phyloP scores from a whole-genome alignment of 169 alveolate species.

The Eimeria necatrix region DNA sequence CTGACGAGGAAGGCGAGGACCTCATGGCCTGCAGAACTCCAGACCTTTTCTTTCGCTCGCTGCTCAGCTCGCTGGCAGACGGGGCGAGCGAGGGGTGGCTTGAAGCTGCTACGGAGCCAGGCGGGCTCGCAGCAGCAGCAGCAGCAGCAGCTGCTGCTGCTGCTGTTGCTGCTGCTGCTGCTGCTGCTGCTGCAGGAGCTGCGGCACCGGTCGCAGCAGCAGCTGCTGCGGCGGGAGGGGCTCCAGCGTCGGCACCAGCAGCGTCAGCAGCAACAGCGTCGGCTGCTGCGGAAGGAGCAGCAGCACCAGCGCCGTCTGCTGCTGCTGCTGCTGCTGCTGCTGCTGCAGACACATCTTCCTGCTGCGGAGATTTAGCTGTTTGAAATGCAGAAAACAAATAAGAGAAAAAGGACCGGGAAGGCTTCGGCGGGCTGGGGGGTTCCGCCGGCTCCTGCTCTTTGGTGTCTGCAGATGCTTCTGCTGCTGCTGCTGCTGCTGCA shows the following conservation, averaged over 20 bases:
- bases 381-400: conserved; percentile 33
- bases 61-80: too few species aligned
- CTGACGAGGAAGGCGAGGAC: neutral
- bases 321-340: neutral
- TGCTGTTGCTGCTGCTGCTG: too few species aligned
- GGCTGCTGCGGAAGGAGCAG: neutral
- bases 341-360: neutral
- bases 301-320: neutral
- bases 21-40: too few species aligned
- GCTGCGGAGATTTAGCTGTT: neutral
- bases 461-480: neutral
- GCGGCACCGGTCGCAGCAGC: neutral
- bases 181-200: neutral
- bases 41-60: too few species aligned
- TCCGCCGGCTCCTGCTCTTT: neutral
- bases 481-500: neutral
- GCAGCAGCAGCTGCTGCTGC: too few species aligned
- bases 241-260: neutral
- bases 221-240: neutral
- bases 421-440: neutral
- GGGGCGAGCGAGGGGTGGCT: too few species aligned
- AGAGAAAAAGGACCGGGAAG: conserved; percentile 25
- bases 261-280: neutral
- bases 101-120: too few species aligned
- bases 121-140: too few species aligned